Percentiles rank a stretch among this genome's conserved stretches.
These are phyloP conservation scores for Aspergillus sp. DNA, from an alignment of 2,329 filamentous ascomycete species.

Conservation along the genomic window DNA sequence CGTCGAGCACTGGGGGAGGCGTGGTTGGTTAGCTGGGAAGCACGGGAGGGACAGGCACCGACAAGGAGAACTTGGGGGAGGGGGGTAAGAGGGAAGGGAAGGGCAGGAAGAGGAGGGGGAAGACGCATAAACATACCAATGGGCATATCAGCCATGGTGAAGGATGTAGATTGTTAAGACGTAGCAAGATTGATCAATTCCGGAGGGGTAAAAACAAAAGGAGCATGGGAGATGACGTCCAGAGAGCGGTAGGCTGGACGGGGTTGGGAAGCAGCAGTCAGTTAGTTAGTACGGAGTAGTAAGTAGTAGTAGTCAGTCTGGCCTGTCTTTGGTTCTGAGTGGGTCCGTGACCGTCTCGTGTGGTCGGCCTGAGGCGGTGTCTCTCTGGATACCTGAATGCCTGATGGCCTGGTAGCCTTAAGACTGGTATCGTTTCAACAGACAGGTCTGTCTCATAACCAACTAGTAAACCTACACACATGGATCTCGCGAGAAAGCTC, in stretches of 20 bases:
- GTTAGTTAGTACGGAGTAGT: no score
- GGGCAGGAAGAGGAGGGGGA: constrained; percentile 12
- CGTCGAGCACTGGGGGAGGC: constrained; percentile 79
- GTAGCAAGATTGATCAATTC: constrained; percentile 14
- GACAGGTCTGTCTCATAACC: no score
- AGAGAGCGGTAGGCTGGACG: constrained; percentile 13
- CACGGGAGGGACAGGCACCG: constrained; percentile 8
- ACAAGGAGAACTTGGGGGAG: constrained; percentile 12
- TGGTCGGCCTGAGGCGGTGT: not conserved
- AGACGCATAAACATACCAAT: constrained; percentile 43
- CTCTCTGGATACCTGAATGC: constrained; percentile 1
- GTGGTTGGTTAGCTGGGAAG: constrained; percentile 31
- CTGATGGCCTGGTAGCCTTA: not conserved
- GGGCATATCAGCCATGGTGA: constrained; percentile 51
- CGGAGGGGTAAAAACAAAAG: constrained; percentile 10
- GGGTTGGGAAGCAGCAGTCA: not conserved
- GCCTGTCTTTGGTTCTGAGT: not conserved
- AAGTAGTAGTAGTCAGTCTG: no score
- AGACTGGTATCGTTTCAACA: not conserved
- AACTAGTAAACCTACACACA: no score
- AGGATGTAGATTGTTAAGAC: constrained; percentile 4
- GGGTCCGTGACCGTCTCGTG: not conserved
- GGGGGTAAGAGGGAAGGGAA: constrained; percentile 27
- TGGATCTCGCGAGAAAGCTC: not conserved
- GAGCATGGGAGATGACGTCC: constrained; percentile 17